phyloP scores from a whole-genome alignment of 116 monocot genomes.

The Papilionanthe hybrid region DNA sequence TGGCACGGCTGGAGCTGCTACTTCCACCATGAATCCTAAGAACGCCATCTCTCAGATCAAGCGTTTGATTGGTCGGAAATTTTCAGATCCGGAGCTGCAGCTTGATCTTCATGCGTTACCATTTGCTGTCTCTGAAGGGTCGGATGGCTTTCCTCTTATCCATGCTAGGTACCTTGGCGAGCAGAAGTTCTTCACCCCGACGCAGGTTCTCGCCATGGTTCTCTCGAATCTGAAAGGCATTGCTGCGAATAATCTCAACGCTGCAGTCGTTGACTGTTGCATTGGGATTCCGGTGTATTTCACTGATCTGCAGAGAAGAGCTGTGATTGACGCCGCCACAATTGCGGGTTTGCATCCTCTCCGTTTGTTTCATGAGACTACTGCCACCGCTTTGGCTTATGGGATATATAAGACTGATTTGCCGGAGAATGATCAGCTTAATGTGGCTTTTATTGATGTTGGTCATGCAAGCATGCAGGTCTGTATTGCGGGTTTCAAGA shows the following conservation, averaged over 20 bases:
- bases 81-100: slow-evolving; percentile 28
- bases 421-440: slow-evolving; percentile 33
- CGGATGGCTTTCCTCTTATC: slow-evolving; percentile 42
- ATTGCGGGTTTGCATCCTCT: slow-evolving; percentile 47
- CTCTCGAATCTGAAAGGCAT: slow-evolving; percentile 43
- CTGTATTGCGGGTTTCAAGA: slow-evolving; percentile 32
- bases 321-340: slow-evolving; percentile 40
- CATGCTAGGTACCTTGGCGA: slow-evolving; percentile 25
- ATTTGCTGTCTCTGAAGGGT: slow-evolving; percentile 30
- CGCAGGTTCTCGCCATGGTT: slow-evolving; percentile 47
- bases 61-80: slow-evolving; percentile 40
- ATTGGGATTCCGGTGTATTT: slow-evolving; percentile 54
- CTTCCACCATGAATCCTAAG: slow-evolving; percentile 34
- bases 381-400: slow-evolving; percentile 42
- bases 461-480: slow-evolving; percentile 57
- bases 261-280: slow-evolving; percentile 22
- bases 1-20: slow-evolving; percentile 36
- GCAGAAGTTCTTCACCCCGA: slow-evolving; percentile 27
- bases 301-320: slow-evolving; percentile 42
- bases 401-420: slow-evolving; percentile 46
- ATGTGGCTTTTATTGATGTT: slow-evolving; percentile 54
- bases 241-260: slow-evolving; percentile 41
- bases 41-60: slow-evolving; percentile 54
- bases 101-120: slow-evolving; percentile 33
- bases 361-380: slow-evolving; percentile 45